These are phyloP conservation scores for Knoxia roxburghii DNA, from an alignment of 257 asterid genomes.

Conservation along the genomic window DNA sequence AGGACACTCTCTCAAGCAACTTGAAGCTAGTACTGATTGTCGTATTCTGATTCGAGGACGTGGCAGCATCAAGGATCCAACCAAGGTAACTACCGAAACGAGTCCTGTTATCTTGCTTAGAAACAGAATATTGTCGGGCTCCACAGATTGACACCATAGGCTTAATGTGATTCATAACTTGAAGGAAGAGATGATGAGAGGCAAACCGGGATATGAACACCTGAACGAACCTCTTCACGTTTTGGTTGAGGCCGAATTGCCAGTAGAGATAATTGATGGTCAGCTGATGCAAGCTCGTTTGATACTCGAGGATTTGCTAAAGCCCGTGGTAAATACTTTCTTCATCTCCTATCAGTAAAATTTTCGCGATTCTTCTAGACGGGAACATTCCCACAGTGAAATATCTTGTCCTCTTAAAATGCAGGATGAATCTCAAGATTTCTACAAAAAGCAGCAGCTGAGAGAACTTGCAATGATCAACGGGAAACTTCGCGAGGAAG, in stretches of 20 bases:
- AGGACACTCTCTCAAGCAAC: constrained; percentile 97
- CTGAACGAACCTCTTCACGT: constrained; percentile 94
- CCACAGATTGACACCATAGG: background rate
- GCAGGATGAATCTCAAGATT: constrained; percentile 93
- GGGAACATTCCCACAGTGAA: background rate
- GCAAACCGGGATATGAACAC: constrained; percentile 97
- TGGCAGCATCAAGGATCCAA: constrained; percentile 97
- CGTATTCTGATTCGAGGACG: constrained; percentile 97
- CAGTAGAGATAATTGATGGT: constrained; percentile 87
- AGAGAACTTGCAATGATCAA: constrained; percentile 90
- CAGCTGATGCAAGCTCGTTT: constrained; percentile 91
- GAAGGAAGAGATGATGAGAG: constrained; percentile 99
- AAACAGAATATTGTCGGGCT: background rate
- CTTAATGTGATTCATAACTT: constrained; percentile 1
- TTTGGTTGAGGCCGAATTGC: constrained; percentile 89
- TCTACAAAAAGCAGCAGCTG: constrained; percentile 84
- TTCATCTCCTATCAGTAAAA: no score
- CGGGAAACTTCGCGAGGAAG: constrained; percentile 92
- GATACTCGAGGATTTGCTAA: constrained; percentile 86
- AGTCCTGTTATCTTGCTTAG: background rate
- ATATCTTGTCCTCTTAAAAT: constrained; percentile 8
- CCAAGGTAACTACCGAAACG: constrained; percentile 45
- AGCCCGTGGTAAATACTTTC: constrained; percentile 66
- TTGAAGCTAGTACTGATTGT: constrained; percentile 90
- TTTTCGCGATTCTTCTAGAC: background rate